A percentile compares a stretch with the other conserved stretches of the same genome.
Conservation (phyloP, 306 rosid species). For the Rosa rugosa region DNA sequence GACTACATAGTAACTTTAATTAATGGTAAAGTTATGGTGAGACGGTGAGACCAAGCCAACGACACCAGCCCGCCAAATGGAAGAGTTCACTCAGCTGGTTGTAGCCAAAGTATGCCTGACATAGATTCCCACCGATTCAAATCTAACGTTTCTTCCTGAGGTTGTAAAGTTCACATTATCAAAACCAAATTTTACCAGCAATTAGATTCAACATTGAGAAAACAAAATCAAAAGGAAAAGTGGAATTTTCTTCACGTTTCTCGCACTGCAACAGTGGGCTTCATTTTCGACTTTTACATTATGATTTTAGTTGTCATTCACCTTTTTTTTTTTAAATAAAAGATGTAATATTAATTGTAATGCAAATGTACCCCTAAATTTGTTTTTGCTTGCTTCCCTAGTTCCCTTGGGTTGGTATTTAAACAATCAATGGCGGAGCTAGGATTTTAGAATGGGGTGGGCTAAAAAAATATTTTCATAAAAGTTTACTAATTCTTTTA, state of each 20-base stretch:
- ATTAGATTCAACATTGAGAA: background rate
- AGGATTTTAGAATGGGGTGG: too few relatives aligned
- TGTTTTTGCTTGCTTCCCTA: background rate
- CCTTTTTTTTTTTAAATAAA: too few relatives aligned
- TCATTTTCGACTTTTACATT: background rate
- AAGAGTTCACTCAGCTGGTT: background rate
- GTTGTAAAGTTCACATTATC: background rate
- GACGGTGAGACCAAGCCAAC: background rate
- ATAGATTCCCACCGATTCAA: background rate
- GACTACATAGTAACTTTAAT: background rate
- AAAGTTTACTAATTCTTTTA: too few relatives aligned
- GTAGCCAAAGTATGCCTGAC: background rate
- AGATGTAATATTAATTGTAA: background rate
- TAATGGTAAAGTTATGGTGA: background rate
- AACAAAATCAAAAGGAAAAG: background rate
- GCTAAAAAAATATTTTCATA: too few relatives aligned
- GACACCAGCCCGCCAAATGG: background rate
- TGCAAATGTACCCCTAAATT: background rate
- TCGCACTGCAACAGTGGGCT: background rate
- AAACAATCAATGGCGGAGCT: background rate
- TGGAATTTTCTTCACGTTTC: background rate
- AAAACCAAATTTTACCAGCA: background rate
- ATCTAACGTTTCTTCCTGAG: background rate
- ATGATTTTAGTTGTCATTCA: background rate
- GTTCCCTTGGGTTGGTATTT: background rate